phyloP scores from a whole-genome alignment of 768 basidiomycete genomes.

The Tulasnella sp. region DNA sequence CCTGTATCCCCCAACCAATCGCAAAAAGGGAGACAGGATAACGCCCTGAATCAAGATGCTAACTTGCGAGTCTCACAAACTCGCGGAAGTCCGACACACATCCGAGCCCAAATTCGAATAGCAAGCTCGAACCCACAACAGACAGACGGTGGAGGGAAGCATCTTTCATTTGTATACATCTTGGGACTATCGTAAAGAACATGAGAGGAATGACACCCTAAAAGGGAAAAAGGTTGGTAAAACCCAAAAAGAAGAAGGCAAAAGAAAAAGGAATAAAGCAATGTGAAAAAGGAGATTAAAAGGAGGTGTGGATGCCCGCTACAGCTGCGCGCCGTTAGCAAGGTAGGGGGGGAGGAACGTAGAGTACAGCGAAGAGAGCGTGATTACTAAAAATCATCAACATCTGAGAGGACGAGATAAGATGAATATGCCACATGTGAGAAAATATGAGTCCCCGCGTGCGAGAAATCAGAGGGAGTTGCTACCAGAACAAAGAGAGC shows the following conservation, averaged over 20 bases:
- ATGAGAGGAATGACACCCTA: not conserved
- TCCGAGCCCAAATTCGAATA: too few relatives aligned
- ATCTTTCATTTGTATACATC: constrained; percentile 2
- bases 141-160: too few relatives aligned
- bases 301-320: not conserved
- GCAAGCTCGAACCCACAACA: too few relatives aligned
- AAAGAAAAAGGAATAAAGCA: constrained; percentile 1
- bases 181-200: constrained; percentile 2
- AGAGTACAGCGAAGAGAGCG: not conserved
- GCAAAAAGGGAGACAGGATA: too few relatives aligned
- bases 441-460: not conserved
- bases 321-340: not conserved
- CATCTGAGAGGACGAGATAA: not conserved
- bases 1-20: too few relatives aligned
- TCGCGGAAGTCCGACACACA: too few relatives aligned
- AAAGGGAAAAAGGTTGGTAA: not conserved
- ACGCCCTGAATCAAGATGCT: too few relatives aligned
- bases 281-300: not conserved
- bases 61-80: too few relatives aligned
- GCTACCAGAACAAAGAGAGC: not conserved
- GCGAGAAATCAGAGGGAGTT: not conserved
- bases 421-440: not conserved
- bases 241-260: not conserved
- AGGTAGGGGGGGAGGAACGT: not conserved
- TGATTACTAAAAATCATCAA: not conserved